Evolutionary conservation across 495 filamentous ascomycete species (phyloP), one percentile per base, ranked within the genome.

Genomic region (Hyaloscypha bicolor): DNA sequence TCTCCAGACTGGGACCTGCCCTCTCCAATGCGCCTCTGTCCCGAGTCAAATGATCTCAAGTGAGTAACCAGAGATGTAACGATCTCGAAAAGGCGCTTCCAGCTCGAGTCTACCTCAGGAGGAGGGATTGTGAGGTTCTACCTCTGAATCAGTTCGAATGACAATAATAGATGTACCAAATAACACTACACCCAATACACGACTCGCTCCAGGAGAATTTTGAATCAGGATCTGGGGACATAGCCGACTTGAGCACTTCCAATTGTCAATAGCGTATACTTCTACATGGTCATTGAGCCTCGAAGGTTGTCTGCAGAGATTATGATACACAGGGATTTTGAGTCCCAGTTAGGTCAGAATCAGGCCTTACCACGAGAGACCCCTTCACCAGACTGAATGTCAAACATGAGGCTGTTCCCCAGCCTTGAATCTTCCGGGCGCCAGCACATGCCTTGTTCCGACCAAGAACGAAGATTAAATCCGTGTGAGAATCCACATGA

Each of bases 401-500:
- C 11, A 48, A 48, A 19, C 42, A 19, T 48, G 16, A 48, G 42
- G 42, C 35, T 48, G 9, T 48, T 19, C 42, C 42, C 42, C 42
- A 48, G 9, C 4, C 16, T 19, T 19, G 42, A 12, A 48, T 4
- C 30, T 37, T 37, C 59, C 5, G 48, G 16, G 51, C 59, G 59
- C 59, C 59, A 48, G 22, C 33, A 61, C 48, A 62, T 68, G 62
- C 69, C 12, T 67, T 65, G 61, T 62, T 59, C 55, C 9, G 31
- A 31, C 35, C 30, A 30, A 48, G 31, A 32, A 11, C 35, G 42
- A 63, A 5, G 29, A 35, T 67, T 52, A 67, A 19, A 60, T 25
- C 25, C 67, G 39, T n/a, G 72, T 96, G 65, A 99, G 81, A 68
- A 94, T 86, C 90, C 95, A 94, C 92, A 97, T 97, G 76, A 97